Conservation (phyloP, 208 protist genomes). For the Tritrichomonas musculus region DNA sequence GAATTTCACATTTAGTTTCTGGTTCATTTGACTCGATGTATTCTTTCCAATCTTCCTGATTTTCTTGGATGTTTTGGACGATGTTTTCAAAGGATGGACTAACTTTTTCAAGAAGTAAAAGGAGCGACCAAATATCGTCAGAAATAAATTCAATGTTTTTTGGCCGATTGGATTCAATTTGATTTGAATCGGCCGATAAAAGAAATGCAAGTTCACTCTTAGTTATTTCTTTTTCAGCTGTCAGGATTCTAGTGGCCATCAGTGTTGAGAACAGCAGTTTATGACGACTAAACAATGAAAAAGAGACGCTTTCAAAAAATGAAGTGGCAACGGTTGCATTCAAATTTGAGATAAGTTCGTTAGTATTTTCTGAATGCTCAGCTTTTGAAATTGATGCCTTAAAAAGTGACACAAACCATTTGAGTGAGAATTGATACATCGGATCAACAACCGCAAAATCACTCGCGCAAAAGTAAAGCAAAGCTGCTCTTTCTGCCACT, state of each 20-base stretch:
- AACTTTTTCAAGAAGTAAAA: background rate
- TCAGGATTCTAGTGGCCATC: constrained; percentile 60
- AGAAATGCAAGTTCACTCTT: constrained; percentile 49
- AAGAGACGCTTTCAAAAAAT: constrained; percentile 70
- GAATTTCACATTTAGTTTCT: background rate
- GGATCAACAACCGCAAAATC: constrained; percentile 55
- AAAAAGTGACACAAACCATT: constrained; percentile 18
- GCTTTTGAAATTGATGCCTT: background rate
- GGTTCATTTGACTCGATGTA: background rate
- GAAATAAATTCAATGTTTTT: background rate
- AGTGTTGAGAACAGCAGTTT: constrained; percentile 97
- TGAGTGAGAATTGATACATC: constrained; percentile 51
- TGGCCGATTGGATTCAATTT: background rate
- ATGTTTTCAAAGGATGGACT: background rate
- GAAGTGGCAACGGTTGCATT: constrained; percentile 76
- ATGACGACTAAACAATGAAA: constrained; percentile 92
- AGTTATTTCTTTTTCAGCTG: constrained; percentile 52
- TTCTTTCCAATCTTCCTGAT: background rate
- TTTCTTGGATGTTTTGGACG: background rate
- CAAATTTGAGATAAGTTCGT: background rate
- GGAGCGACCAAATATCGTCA: background rate
- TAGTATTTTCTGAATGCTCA: background rate
- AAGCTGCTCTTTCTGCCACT: constrained; percentile 74
- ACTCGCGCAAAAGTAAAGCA: constrained; percentile 81
- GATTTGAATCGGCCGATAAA: constrained; percentile 39